phyloP scores from a whole-genome alignment of 768 basidiomycete species.

The Calocera viscosa region DNA sequence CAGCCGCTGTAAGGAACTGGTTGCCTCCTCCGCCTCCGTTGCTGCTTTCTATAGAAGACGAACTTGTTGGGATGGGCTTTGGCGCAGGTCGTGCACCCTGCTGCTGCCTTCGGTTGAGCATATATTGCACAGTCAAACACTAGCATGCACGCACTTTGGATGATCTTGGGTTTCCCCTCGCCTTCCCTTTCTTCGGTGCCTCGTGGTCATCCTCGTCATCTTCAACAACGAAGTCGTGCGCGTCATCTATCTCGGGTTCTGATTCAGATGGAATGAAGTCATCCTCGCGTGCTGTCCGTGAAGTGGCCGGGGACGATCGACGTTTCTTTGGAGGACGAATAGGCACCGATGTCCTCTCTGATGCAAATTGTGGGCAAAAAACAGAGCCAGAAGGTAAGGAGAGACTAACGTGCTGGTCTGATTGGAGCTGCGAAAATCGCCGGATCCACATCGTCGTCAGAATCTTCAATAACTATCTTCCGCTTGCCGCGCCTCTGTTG shows the following conservation, averaged over 20 bases:
- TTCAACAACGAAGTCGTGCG: not conserved
- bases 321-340: not conserved
- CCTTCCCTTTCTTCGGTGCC: slow-evolving; percentile 27
- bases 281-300: not conserved
- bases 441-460: slow-evolving; percentile 13
- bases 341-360: not conserved
- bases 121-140: not conserved
- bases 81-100: not conserved
- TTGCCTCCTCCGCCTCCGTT: not conserved
- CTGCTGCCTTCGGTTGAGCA: not conserved
- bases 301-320: not conserved
- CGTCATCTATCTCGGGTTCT: not conserved
- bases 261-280: not conserved
- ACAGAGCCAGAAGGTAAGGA: not conserved
- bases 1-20: slow-evolving; percentile 69
- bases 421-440: not conserved
- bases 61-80: not conserved
- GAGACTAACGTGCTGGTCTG: not conserved
- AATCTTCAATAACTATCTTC: slow-evolving; percentile 14
- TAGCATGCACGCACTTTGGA: not conserved
- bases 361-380: not conserved
- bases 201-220: slow-evolving; percentile 3
- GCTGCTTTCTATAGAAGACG: not conserved
- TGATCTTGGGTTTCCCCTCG: slow-evolving; percentile 27
- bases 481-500: slow-evolving; percentile 12